These are phyloP conservation scores for Gleditsia sinensis DNA, from an alignment of 306 rosid genomes.

Conservation along the genomic window DNA sequence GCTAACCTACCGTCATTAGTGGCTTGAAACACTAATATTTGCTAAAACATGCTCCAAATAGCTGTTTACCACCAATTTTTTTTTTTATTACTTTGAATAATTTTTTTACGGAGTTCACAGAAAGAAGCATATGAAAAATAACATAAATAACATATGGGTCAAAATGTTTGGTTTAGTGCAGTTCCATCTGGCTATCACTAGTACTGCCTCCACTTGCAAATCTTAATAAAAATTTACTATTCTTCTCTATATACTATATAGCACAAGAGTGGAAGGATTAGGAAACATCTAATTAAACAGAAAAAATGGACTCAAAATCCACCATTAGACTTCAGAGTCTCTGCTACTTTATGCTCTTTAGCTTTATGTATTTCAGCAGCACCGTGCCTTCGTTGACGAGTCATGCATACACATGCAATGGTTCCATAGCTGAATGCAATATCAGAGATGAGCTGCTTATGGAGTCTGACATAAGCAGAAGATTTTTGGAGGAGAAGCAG, in stretches of 20 bases:
- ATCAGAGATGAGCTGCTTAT: constrained; percentile 60
- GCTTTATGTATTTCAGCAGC: constrained; percentile 39
- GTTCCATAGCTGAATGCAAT: constrained; percentile 77
- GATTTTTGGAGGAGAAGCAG: constrained; percentile 54
- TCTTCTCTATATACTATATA: not conserved
- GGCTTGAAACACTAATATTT: not conserved
- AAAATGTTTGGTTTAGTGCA: constrained; percentile 63
- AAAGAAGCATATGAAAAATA: not conserved
- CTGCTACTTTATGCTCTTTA: constrained; percentile 35
- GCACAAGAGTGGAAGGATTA: constrained; percentile 30
- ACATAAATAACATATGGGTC: constrained; percentile 12
- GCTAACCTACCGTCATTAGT: not conserved
- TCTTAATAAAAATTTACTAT: not conserved
- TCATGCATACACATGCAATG: constrained; percentile 49
- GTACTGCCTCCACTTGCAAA: constrained; percentile 55
- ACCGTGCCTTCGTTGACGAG: constrained; percentile 15
- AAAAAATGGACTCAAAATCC: constrained; percentile 33
- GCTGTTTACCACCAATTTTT: not conserved
- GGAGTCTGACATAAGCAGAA: constrained; percentile 79
- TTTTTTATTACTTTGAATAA: not conserved
- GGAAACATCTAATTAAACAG: constrained; percentile 2
- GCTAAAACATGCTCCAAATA: not conserved
- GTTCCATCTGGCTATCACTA: constrained; percentile 46
- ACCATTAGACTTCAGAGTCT: constrained; percentile 40
- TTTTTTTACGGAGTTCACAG: not conserved